These are phyloP conservation scores for Chalciporus sphaerocephalus DNA, from an alignment of 768 basidiomycete genomes.

Conservation along the genomic window DNA sequence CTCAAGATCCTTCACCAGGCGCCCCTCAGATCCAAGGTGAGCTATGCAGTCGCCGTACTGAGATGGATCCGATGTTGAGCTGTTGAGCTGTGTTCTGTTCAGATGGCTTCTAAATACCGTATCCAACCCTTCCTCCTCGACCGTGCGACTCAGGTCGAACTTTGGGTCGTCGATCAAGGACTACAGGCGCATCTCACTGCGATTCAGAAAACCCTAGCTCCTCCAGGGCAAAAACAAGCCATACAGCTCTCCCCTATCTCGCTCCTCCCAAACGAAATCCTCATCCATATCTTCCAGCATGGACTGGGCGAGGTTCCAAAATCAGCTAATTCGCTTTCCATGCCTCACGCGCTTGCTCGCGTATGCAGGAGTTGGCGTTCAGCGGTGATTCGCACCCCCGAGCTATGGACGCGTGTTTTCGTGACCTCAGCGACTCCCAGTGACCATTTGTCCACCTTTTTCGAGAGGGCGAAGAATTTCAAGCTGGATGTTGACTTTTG, in stretches of 20 bases:
- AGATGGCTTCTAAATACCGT: conserved; percentile 3
- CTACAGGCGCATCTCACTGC: background rate
- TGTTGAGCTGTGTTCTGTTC: background rate
- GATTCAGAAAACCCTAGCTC: background rate
- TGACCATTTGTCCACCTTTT: background rate
- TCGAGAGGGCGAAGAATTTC: conserved; percentile 11
- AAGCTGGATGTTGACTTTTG: conserved; percentile 10
- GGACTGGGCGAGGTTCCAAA: conserved; percentile 4
- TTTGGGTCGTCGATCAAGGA: conserved; percentile 1
- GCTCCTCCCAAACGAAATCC: conserved; percentile 19
- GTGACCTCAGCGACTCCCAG: conserved; percentile 13
- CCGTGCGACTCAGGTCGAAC: background rate
- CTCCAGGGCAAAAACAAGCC: background rate
- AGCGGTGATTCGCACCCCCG: conserved; percentile 1
- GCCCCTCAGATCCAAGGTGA: background rate
- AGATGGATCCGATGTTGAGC: background rate
- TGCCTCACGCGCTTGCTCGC: conserved; percentile 1
- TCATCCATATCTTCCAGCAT: conserved; percentile 10
- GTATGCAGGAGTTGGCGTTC: conserved; percentile 16
- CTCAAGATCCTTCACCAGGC: background rate
- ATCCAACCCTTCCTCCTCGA: background rate
- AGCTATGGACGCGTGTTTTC: conserved; percentile 13
- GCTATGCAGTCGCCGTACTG: background rate
- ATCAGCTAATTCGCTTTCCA: background rate
- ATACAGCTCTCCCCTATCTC: conserved; percentile 17